These are phyloP conservation scores for Pichia sp. DNA, from an alignment of 1,139 yeast genomes.

Conservation along the genomic window DNA sequence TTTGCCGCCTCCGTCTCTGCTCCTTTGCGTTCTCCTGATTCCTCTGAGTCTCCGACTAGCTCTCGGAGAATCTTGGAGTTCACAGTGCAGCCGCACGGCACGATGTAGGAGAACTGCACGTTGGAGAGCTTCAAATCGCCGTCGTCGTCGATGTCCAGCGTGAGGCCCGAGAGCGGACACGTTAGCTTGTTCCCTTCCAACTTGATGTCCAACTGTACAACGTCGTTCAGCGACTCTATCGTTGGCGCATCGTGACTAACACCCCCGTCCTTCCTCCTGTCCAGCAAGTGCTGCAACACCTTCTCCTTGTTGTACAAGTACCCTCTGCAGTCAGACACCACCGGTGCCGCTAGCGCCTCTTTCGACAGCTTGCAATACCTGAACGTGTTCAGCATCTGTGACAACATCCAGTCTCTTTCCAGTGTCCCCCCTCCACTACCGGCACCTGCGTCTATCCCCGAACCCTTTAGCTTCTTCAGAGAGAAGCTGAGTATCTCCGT, in stretches of 20 bases:
- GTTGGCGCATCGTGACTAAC: constrained; percentile 21
- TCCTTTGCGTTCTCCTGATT: constrained; percentile 2
- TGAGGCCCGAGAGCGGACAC: constrained; percentile 23
- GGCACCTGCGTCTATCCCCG: not conserved
- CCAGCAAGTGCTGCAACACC: constrained; percentile 47
- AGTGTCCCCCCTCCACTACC: not conserved
- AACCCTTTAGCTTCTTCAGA: constrained; percentile 11
- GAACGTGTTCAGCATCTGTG: constrained; percentile 34
- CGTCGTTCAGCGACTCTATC: not conserved
- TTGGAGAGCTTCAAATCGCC: constrained; percentile 9
- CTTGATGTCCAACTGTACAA: constrained; percentile 17
- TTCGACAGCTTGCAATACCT: constrained; percentile 42
- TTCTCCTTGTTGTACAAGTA: constrained; percentile 65
- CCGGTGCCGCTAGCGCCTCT: constrained; percentile 39
- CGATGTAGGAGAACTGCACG: constrained; percentile 34
- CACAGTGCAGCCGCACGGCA: constrained; percentile 53
- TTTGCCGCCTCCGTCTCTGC: constrained; percentile 7
- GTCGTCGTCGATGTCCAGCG: constrained; percentile 17
- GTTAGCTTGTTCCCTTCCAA: constrained; percentile 16
- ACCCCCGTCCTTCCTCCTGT: constrained; percentile 17
- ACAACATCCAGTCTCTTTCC: not conserved
- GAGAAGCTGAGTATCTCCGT: constrained; percentile 35
- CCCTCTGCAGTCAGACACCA: constrained; percentile 73
- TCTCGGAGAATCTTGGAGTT: constrained; percentile 39
- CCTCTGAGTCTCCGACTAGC: constrained; percentile 11